Conservation (phyloP, 2,329 filamentous ascomycete species). For the Gaeumannomyces sp. region DNA sequence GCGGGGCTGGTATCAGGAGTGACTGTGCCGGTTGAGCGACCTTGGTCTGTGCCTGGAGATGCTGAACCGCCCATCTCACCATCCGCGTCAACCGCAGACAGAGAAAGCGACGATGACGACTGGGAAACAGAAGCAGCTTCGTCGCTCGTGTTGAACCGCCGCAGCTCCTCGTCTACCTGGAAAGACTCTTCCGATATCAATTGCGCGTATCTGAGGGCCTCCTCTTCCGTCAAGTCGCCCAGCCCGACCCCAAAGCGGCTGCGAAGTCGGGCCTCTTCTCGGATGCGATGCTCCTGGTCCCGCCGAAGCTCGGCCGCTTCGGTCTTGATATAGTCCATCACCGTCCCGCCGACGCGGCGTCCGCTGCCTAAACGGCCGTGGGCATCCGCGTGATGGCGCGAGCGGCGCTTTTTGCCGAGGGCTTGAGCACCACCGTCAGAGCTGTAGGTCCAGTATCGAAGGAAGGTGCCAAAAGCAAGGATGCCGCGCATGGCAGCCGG, state of each 20-base stretch:
- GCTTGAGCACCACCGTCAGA: constrained; percentile 63
- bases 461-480: constrained; percentile 76
- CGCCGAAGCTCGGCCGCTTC: constrained; percentile 74
- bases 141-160: constrained; percentile 34
- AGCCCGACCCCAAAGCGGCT: constrained; percentile 81
- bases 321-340: constrained; percentile 79
- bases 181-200: constrained; percentile 60
- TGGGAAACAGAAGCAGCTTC: constrained; percentile 4
- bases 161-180: constrained; percentile 48
- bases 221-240: constrained; percentile 58
- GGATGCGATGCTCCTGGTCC: constrained; percentile 60
- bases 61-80: constrained; percentile 22
- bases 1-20: constrained; percentile 50
- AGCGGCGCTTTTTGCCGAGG: constrained; percentile 70
- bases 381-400: constrained; percentile 56
- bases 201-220: constrained; percentile 57
- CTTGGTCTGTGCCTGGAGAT: constrained; percentile 2
- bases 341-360: constrained; percentile 56
- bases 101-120: constrained; percentile 20
- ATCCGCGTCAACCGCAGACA: constrained; percentile 31
- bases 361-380: constrained; percentile 41
- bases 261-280: constrained; percentile 64
- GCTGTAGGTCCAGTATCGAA: constrained; percentile 92
- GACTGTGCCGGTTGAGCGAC: constrained; percentile 31
- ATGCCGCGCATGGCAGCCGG: constrained; percentile 79